Conservation (phyloP, 2,329 filamentous ascomycete genomes). For the Alternaria sp. region DNA sequence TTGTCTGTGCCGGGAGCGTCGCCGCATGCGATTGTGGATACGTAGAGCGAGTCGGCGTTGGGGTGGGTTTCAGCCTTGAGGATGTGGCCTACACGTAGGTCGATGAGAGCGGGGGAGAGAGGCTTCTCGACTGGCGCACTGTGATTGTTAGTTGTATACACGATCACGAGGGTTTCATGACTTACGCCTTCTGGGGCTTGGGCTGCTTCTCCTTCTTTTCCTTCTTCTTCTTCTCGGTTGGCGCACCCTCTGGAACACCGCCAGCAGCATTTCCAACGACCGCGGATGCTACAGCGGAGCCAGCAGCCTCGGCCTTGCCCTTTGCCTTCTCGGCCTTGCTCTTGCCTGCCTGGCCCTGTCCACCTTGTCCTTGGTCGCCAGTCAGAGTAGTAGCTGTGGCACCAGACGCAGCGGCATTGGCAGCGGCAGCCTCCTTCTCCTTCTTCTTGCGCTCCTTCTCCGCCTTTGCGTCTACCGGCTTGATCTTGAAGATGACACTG, state of each 20-base stretch:
- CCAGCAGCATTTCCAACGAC: slow-evolving; percentile 51
- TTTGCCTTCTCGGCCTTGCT: slow-evolving; percentile 57
- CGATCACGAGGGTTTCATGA: neutral
- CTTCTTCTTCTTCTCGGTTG: slow-evolving; percentile 71
- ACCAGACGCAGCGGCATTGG: slow-evolving; percentile 63
- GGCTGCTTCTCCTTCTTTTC: slow-evolving; percentile 91
- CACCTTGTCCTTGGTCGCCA: slow-evolving; percentile 41
- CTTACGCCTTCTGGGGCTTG: slow-evolving; percentile 67
- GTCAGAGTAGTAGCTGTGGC: slow-evolving; percentile 52
- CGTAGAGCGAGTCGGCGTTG: slow-evolving; percentile 94
- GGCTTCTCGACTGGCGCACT: slow-evolving; percentile 72
- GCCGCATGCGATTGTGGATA: slow-evolving; percentile 94
- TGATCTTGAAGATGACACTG: slow-evolving; percentile 86
- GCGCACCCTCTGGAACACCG: slow-evolving; percentile 53
- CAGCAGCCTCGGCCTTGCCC: slow-evolving; percentile 63
- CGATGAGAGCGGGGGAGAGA: slow-evolving; percentile 84
- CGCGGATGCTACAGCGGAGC: slow-evolving; percentile 59
- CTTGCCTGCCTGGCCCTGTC: slow-evolving; percentile 55
- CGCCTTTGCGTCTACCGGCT: slow-evolving; percentile 87
- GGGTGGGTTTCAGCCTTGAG: slow-evolving; percentile 95
- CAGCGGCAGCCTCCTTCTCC: slow-evolving; percentile 75
- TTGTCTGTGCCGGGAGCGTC: slow-evolving; percentile 86
- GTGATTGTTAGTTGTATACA: slow-evolving; percentile 22
- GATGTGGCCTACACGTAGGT: slow-evolving; percentile 96
- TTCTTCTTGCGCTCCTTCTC: slow-evolving; percentile 98